Percentiles rank a stretch among this genome's conserved stretches.
Conservation (phyloP, 495 filamentous ascomycete species). For the Parmelia sp. region DNA sequence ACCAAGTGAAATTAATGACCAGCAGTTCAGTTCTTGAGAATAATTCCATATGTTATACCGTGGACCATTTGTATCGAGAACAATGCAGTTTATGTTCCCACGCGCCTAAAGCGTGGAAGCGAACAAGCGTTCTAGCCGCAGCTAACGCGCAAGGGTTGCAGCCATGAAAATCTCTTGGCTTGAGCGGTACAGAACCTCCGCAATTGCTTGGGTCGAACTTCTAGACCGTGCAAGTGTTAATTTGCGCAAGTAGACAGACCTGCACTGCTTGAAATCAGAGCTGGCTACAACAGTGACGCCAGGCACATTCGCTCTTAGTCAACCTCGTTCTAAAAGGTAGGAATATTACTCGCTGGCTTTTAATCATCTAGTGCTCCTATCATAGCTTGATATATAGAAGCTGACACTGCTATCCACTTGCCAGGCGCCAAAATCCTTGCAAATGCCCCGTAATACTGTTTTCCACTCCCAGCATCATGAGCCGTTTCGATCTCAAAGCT, state of each 20-base stretch:
- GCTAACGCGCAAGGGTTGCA: too few species aligned
- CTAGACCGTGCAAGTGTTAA: not conserved
- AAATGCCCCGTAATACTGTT: slow-evolving; percentile 17
- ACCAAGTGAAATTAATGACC: too few species aligned
- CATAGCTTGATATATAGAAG: not conserved
- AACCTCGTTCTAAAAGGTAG: not conserved
- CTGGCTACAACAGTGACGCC: not conserved
- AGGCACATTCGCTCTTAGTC: not conserved
- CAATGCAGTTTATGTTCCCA: too few species aligned
- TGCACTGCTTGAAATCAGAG: not conserved
- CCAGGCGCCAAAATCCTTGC: not conserved
- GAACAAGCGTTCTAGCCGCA: too few species aligned
- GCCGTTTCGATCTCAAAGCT: slow-evolving; percentile 16
- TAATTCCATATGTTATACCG: too few species aligned
- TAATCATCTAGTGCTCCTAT: not conserved
- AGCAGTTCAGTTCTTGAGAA: too few species aligned
- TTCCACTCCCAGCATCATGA: slow-evolving; percentile 19
- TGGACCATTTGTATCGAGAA: too few species aligned
- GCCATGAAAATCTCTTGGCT: too few species aligned
- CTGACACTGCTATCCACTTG: not conserved
- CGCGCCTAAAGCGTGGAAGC: too few species aligned
- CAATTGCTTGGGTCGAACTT: not conserved
- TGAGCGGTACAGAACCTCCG: not conserved
- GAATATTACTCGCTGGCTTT: not conserved
- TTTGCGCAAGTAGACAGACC: not conserved